Evolutionary conservation across 2,329 filamentous ascomycete species (phyloP).

Genomic region (Penicillium digitatum): DNA sequence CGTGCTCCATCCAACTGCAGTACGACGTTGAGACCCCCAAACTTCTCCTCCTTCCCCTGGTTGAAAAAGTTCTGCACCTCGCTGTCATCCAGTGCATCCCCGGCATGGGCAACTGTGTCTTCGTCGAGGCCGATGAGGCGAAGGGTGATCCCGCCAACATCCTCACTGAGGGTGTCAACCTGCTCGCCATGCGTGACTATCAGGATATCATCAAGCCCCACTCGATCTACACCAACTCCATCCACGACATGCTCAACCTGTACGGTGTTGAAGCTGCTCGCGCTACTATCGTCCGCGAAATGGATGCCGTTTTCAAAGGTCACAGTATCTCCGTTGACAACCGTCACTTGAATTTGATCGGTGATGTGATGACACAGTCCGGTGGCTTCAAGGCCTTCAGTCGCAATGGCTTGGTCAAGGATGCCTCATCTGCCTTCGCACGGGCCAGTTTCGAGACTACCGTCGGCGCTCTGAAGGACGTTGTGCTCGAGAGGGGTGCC

Average conservation of each 20-base stretch:
- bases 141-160: constrained; percentile 52
- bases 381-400: constrained; percentile 90
- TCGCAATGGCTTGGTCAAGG: constrained; percentile 73
- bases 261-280: constrained; percentile 95
- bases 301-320: constrained; percentile 77
- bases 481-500: constrained; percentile 82
- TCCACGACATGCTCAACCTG: constrained; percentile 73
- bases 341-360: constrained; percentile 90
- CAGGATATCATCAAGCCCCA: constrained; percentile 81
- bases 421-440: constrained; percentile 84
- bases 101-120: constrained; percentile 69
- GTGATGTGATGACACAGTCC: constrained; percentile 94
- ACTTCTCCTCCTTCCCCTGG: constrained; percentile 84
- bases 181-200: constrained; percentile 85
- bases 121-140: constrained; percentile 58
- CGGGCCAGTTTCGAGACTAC: constrained; percentile 99
- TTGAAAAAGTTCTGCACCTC: constrained; percentile 73
- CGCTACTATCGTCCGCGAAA: constrained; percentile 78
- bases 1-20: constrained; percentile 76
- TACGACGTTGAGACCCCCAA: constrained; percentile 80
- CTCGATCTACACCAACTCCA: constrained; percentile 85
- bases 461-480: constrained; percentile 86
- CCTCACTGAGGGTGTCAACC: constrained; percentile 79
- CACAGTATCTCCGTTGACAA: constrained; percentile 92
- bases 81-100: constrained; percentile 84